Base-by-base conservation (phyloP, 768 basidiomycete species). In the Kwoniella sp. region DNA sequence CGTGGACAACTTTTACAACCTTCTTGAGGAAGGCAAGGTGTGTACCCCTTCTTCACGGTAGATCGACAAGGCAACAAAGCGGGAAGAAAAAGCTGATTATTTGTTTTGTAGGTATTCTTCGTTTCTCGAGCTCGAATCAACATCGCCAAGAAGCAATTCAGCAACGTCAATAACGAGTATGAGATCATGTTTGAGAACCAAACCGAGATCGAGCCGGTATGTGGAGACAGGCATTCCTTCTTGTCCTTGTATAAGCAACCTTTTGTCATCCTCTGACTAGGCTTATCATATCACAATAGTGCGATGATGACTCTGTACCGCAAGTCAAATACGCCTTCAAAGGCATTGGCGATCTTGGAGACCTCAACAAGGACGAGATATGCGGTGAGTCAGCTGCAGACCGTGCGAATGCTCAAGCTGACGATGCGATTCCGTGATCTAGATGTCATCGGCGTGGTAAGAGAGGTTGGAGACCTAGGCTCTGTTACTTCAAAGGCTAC, bases 81-180 rank as follows among this genome's bases (percentile, higher is more conserved):
- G 22, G 44, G 17, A 24, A 24, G 15, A 10, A 24, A 24, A 21
- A 10, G 37, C 49, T 48, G 33, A 29, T 54, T 21, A 21, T 24
- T 30, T 21, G 21, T 5, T 27, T 3, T 36, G n/a, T 40, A 77
- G 73, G 93, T 94, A 8, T 98, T 93, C 78, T 92, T 84, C 74
- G 84, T 98, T 58, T 92, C 92, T 0, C 90, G 89, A 76, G 96
- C 90, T 5, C 86, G 91, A 53, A 89, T 98, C 74, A 91, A 92
- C 73, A 87, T 97, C 15, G 95, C 94, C 30, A 98, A 96, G 83
- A 97, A 93, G 82, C 94, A 96, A 80, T 99, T 95, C 80, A 89
- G 86, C 33, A 92, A 90, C 74, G 80, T 95, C 54, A 82, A 84
- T 67, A 96, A 94, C 76, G 94, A 98, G 75, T 98, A 97, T 73